Percentiles rank a stretch among this genome's conserved stretches.
Evolutionary conservation across 768 basidiomycete genomes (phyloP).

Genomic region (Daedaleopsis nitida): DNA sequence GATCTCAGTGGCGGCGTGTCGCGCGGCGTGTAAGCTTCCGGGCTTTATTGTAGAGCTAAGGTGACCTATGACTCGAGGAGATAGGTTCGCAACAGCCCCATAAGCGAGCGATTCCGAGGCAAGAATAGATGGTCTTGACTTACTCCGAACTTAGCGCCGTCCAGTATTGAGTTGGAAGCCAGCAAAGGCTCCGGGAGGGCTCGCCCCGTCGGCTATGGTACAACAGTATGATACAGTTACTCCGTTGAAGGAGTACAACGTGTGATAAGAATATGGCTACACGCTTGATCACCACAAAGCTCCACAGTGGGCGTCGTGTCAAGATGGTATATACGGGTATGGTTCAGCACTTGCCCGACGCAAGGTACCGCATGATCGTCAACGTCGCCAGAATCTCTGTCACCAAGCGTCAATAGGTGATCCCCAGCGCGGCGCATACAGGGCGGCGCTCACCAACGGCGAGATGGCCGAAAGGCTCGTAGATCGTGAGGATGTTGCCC

Average conservation of each 20-base stretch:
- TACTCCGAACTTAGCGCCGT: too few species aligned
- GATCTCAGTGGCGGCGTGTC: too few species aligned
- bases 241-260: neutral
- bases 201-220: neutral
- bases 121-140: too few species aligned
- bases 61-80: too few species aligned
- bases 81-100: too few species aligned
- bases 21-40: too few species aligned
- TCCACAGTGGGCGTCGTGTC: neutral
- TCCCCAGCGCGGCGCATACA: neutral
- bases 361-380: constrained; percentile 66
- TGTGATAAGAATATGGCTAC: constrained; percentile 10
- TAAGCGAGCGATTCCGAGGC: too few species aligned
- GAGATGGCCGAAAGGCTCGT: constrained; percentile 54
- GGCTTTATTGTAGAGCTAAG: too few species aligned
- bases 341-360: constrained; percentile 39
- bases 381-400: constrained; percentile 62
- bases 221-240: neutral
- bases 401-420: neutral
- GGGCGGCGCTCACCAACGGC: constrained; percentile 49
- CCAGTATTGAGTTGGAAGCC: too few species aligned
- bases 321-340: constrained; percentile 25
- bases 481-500: constrained; percentile 62
- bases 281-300: neutral
- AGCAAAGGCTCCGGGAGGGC: too few species aligned